Percentiles rank a stretch among this genome's conserved stretches.
These are phyloP conservation scores for Chaetomidium leptoderma DNA, from an alignment of 495 filamentous ascomycete genomes.

Conservation along the genomic window DNA sequence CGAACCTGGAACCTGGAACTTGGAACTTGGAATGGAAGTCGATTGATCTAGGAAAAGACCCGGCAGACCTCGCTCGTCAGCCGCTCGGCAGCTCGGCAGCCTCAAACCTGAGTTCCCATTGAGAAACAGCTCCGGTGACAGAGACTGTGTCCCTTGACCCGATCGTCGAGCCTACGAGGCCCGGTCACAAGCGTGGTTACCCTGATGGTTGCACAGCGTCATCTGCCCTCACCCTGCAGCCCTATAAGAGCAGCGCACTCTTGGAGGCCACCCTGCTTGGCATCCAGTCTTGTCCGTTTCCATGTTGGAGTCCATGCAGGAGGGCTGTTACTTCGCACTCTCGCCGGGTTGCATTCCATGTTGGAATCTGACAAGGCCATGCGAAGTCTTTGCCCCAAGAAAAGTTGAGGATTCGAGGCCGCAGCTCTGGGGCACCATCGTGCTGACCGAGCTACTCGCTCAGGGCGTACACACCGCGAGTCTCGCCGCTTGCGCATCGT, in stretches of 20 bases:
- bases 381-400: no score
- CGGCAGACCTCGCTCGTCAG: not conserved
- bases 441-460: not conserved
- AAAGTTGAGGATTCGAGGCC: not conserved
- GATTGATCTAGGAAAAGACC: not conserved
- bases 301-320: not conserved
- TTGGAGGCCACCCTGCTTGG: not conserved
- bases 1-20: no score
- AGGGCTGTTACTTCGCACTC: not conserved
- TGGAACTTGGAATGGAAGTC: no score
- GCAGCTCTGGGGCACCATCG: not conserved
- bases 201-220: conserved; percentile 5
- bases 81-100: conserved; percentile 1
- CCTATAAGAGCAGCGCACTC: conserved; percentile 6
- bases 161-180: not conserved
- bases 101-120: not conserved
- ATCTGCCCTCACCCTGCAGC: conserved; percentile 12
- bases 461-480: not conserved
- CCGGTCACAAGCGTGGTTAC: not conserved
- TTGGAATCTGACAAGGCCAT: not conserved
- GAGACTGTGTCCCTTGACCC: not conserved
- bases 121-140: no score
- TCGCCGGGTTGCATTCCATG: not conserved
- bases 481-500: no score
- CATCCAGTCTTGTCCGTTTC: no score